Percentiles rank a stretch among this genome's conserved stretches.
These are phyloP conservation scores for Crepidotus variabilis DNA, from an alignment of 768 basidiomycete species.

Conservation along the genomic window DNA sequence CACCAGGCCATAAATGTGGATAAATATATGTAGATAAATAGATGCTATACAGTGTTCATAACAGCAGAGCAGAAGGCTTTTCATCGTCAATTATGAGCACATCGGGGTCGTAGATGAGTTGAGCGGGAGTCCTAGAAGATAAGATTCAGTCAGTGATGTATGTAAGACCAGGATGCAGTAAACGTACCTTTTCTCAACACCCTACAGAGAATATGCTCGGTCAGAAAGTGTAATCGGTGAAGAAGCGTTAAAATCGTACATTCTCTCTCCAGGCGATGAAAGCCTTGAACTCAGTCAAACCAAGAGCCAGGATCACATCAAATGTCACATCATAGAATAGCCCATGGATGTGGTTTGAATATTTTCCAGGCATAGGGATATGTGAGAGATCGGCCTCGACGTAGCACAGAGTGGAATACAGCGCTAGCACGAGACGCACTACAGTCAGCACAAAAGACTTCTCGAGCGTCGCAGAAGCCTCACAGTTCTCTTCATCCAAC, in stretches of 20 bases:
- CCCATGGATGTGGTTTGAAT: constrained; percentile 3
- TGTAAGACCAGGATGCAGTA: background rate
- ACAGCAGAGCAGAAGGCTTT: background rate
- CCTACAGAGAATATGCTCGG: constrained; percentile 4
- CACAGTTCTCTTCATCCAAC: constrained; percentile 15
- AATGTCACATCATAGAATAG: constrained; percentile 25
- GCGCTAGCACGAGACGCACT: constrained; percentile 1
- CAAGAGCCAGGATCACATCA: constrained; percentile 39
- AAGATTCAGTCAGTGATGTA: background rate
- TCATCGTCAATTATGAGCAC: constrained; percentile 1
- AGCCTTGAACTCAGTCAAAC: constrained; percentile 43
- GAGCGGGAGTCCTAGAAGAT: constrained; percentile 10
- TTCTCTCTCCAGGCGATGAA: constrained; percentile 42
- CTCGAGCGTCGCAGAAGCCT: constrained; percentile 7
- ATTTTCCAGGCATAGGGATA: constrained; percentile 1
- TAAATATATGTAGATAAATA: background rate
- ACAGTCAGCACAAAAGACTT: too few relatives aligned
- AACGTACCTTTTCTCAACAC: constrained; percentile 16
- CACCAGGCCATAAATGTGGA: background rate
- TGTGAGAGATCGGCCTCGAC: constrained; percentile 18
- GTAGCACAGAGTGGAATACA: constrained; percentile 16
- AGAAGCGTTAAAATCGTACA: constrained; percentile 16
- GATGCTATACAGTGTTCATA: background rate
- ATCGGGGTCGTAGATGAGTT: constrained; percentile 15
- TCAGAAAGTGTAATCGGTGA: background rate